A percentile compares a stretch with the other conserved stretches of the same genome.
Conservation (phyloP, 495 filamentous ascomycete genomes). For the Tuber aestivum region DNA sequence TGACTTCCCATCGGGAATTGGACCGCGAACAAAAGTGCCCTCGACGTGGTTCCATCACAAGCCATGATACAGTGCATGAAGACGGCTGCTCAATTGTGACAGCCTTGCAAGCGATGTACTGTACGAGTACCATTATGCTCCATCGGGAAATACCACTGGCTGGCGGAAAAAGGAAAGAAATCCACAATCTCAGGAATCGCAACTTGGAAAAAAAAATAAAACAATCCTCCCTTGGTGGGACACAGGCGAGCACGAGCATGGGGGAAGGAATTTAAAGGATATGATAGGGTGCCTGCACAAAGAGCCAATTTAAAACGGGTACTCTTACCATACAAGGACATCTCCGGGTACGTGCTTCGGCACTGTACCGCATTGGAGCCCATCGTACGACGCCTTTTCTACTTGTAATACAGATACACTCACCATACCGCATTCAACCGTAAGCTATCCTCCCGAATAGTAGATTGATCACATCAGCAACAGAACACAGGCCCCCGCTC, state of each 20-base stretch:
- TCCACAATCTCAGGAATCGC: too few species aligned
- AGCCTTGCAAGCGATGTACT: neutral
- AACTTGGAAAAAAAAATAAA: neutral
- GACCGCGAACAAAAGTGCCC: neutral
- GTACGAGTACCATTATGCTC: neutral
- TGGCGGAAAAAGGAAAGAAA: too few species aligned
- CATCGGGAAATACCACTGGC: neutral
- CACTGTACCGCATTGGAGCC: neutral
- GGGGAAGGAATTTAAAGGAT: neutral
- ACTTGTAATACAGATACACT: too few species aligned
- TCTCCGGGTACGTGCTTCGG: neutral
- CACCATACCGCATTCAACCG: neutral
- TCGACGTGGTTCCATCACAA: neutral
- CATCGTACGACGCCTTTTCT: neutral
- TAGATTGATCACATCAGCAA: neutral
- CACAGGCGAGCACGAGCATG: neutral
- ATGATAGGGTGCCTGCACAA: neutral
- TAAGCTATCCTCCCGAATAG: neutral
- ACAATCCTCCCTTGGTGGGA: neutral
- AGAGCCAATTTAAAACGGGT: neutral
- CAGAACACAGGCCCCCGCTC: neutral
- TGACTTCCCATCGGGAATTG: neutral
- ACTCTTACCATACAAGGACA: neutral
- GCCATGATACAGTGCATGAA: neutral
- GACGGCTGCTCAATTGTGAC: neutral